Evolutionary conservation across 2,329 filamentous ascomycete genomes (phyloP).

Genomic region (Chaetomiaceae sp.): DNA sequence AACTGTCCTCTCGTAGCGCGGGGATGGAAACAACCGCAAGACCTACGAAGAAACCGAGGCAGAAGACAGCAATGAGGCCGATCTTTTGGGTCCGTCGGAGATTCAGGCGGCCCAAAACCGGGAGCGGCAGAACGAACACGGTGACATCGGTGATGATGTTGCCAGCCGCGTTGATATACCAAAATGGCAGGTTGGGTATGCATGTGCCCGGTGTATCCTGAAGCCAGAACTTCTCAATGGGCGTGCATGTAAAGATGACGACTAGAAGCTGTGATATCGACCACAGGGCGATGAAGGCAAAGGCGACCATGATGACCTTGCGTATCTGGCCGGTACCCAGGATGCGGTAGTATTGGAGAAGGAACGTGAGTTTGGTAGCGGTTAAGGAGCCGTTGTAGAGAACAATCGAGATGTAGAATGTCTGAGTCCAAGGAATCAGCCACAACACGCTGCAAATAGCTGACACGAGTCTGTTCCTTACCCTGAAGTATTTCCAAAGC

Average conservation of each 20-base stretch:
- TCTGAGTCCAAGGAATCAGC: slow-evolving; percentile 18
- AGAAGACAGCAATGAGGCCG: slow-evolving; percentile 33
- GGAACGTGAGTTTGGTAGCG: slow-evolving; percentile 33
- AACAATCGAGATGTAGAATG: slow-evolving; percentile 34
- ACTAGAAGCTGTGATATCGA: slow-evolving; percentile 33
- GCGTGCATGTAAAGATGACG: slow-evolving; percentile 31
- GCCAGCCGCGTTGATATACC: slow-evolving; percentile 33
- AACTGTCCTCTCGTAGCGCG: too few species aligned
- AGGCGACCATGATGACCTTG: slow-evolving; percentile 26
- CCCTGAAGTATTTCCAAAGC: slow-evolving; percentile 20
- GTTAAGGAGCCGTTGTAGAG: slow-evolving; percentile 33
- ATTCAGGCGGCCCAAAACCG: slow-evolving; percentile 30
- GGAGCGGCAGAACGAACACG: slow-evolving; percentile 33
- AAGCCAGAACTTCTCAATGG: slow-evolving; percentile 33
- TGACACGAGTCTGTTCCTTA: neutral
- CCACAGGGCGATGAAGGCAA: slow-evolving; percentile 31
- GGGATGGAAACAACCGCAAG: too few species aligned
- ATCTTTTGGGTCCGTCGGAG: slow-evolving; percentile 30
- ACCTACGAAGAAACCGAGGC: slow-evolving; percentile 35
- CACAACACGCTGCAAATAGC: too few species aligned
- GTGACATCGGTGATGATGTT: slow-evolving; percentile 34
- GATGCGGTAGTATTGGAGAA: slow-evolving; percentile 36
- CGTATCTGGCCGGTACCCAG: slow-evolving; percentile 29
- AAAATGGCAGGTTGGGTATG: slow-evolving; percentile 31
- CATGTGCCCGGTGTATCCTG: slow-evolving; percentile 26